Evolutionary conservation across 306 rosid genomes (phyloP), one percentile per base, ranked within the genome.

Genomic region (Rubus idaeus): DNA sequence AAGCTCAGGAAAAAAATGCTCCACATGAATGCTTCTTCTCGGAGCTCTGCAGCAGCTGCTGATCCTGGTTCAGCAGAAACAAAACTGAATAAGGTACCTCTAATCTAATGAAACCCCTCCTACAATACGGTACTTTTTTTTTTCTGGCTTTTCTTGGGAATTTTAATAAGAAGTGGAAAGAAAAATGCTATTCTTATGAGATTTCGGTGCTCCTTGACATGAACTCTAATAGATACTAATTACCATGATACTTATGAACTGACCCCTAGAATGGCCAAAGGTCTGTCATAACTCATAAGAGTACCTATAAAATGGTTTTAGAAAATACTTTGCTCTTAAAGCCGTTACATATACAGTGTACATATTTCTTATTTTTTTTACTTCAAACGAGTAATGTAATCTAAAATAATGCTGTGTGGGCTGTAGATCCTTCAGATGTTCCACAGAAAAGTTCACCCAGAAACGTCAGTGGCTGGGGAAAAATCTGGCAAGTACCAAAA

Each of bases 381-480:
- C 45, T 44, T 3, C 63, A 21, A 50, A 52, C 50, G 55, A 9
- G 57, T 53, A 55, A 5, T 18, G 17, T 73, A 35, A 53, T 53
- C 66, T 40, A 40, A 55, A 72, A 10, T 21, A 30, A 79, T 77
- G 77, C 23, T 16, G 23, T 78, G 76, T 82, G 81, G 84, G 37
- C 46, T 84, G 93, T 83, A 93, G 98, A 93, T 93, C 76, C 96
- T 93, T 35, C 95, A 89, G 14, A 89, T 88, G 91, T 93, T 93
- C 79, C 88, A 88, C 81, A 87, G 90, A 87, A 93, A 93, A 82
- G 93, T 91, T 73, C 95, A 93, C 75, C 98, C 98, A 47, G 98
- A 93, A 85, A 83, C 73, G 75, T 82, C 88, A 23, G 20, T 52
- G 23, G 82, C 80, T 45, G 66, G 20, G 35, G 82, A 84, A 8